phyloP scores from a whole-genome alignment of 1,284 basidiomycete species.

The Sporisorium sorghi region DNA sequence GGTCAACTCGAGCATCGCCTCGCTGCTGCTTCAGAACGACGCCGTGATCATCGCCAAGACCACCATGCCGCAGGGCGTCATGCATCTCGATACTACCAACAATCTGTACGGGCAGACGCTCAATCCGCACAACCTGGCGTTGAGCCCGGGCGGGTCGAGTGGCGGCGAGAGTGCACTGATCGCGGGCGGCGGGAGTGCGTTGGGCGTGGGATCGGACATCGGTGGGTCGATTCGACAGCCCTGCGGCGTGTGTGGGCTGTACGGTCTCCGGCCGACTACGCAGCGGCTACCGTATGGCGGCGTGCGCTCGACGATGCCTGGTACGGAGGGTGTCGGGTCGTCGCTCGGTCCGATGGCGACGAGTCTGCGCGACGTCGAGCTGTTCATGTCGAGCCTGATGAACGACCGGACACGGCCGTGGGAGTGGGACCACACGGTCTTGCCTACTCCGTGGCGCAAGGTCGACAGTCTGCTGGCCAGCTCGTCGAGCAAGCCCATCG shows the following conservation, averaged over 20 bases:
- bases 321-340: conserved; percentile 43
- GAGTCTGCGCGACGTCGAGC: conserved; percentile 39
- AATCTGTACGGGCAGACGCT: conserved; percentile 56
- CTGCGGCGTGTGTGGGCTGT: conserved; percentile 37
- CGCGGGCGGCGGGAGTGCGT: conserved; percentile 28
- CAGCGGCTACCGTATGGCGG: conserved; percentile 42
- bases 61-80: conserved; percentile 57
- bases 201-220: conserved; percentile 52
- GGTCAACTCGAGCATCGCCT: conserved; percentile 28
- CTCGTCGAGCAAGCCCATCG: conserved; percentile 11
- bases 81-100: conserved; percentile 56
- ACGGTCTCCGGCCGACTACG: conserved; percentile 45
- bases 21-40: conserved; percentile 33
- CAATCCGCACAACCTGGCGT: conserved; percentile 49
- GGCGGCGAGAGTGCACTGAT: conserved; percentile 55
- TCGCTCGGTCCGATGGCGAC: conserved; percentile 41
- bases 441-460: conserved; percentile 37
- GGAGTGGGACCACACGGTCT: conserved; percentile 23
- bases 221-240: conserved; percentile 54
- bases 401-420: conserved; percentile 36
- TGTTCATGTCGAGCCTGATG: conserved; percentile 46
- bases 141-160: conserved; percentile 53
- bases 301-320: conserved; percentile 44
- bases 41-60: conserved; percentile 56
- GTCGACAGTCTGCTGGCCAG: conserved; percentile 21